Percentiles rank a stretch among this genome's conserved stretches.
phyloP scores from a whole-genome alignment of 139 green algal genomes.

The Auxenochlorella pyrenoidosa region DNA sequence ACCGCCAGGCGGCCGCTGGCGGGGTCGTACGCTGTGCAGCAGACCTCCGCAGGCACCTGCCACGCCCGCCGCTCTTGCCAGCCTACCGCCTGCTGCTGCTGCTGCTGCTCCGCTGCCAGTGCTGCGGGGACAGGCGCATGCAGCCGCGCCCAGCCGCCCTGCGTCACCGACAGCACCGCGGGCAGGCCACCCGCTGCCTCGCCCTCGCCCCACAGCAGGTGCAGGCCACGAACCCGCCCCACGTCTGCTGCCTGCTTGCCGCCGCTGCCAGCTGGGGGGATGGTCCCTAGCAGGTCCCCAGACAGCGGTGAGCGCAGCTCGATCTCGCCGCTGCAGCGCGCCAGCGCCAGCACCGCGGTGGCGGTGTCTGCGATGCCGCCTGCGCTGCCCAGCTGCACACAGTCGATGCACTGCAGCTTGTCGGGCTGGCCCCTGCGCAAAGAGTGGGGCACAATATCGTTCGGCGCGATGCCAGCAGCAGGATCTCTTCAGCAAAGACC shows the following conservation, averaged over 20 bases:
- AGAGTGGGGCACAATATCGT: neutral
- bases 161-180: constrained; percentile 28
- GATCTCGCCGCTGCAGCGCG: constrained; percentile 16
- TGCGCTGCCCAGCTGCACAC: constrained; percentile 3
- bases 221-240: constrained; percentile 11
- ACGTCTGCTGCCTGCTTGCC: constrained; percentile 11
- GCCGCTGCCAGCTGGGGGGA: constrained; percentile 14
- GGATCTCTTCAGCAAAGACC: too few species aligned
- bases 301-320: constrained; percentile 10
- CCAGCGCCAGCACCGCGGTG: constrained; percentile 20
- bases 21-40: constrained; percentile 40
- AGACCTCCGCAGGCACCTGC: constrained; percentile 21
- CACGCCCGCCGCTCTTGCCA: constrained; percentile 31
- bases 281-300: neutral
- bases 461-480: too few species aligned
- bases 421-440: constrained; percentile 40
- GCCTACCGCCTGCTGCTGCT: neutral
- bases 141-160: constrained; percentile 19
- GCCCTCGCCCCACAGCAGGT: constrained; percentile 15
- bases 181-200: neutral
- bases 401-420: constrained; percentile 17
- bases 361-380: constrained; percentile 30
- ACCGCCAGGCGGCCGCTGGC: constrained; percentile 40
- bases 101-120: neutral
- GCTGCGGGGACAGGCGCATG: neutral